Base-by-base conservation (phyloP, 768 basidiomycete species). In the Mrakia blollopis region DNA sequence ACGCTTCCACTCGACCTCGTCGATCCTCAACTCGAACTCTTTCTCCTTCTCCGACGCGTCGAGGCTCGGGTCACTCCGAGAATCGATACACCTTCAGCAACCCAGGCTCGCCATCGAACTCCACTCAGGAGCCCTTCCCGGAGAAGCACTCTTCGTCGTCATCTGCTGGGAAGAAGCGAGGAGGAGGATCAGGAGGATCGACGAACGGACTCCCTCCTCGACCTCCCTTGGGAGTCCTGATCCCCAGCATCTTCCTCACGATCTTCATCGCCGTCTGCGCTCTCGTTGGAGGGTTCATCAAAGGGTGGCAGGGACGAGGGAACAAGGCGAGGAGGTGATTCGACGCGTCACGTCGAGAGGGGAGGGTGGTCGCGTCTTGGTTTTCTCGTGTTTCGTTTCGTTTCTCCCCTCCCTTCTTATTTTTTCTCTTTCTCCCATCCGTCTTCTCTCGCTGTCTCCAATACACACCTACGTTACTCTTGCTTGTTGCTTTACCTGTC, bases 181-280 rank as follows among this genome's bases (percentile, higher is more conserved):
- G 32, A 52, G 71, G 35, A 62, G 50, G 39, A 41, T n/a, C n/a
- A n/a, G 39, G 25, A 50, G 47, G 47, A 7, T 50, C 28, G 60
- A 44, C 25, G 35, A 28, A 32, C 14, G 41, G 62, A 21, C 74
- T 75, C 28, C 74, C 74, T 6, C 74, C 74, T n/a, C 63, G 74
- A 52, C 74, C 74, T 37, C 74, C 74, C 32, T 52, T 75, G 52
- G 63, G 74, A 10, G 30, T 67, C 9, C 54, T 75, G 18, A 54
- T 75, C 35, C 74, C 74, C 28, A 75, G 74, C 67, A 75, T 75
- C 65, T 9, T 68, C 32, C 50, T 75, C 35, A 75, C 74, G 37
- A 32, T 75, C 63, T 7, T 75, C 63, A 69, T 75, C 50, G 63
- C 74, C 23, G 41, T 75, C 7, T 62, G 74, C 16, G 74, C 74